phyloP scores from a whole-genome alignment of 345 rosid species.

The Diplotaxis tenuifolia region DNA sequence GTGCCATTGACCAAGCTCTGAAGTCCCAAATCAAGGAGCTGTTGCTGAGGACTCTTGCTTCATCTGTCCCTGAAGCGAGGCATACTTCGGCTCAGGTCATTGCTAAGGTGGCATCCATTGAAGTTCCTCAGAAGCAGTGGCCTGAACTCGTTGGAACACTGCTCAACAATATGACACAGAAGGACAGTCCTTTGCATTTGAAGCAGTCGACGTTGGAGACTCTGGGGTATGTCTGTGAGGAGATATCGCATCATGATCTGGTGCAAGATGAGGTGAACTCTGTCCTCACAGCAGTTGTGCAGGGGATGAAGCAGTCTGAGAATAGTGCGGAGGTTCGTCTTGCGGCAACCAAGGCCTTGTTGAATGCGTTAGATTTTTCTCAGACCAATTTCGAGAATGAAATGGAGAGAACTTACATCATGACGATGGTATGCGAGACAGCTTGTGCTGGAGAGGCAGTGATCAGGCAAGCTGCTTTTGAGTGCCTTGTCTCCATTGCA shows the following conservation, averaged over 20 bases:
- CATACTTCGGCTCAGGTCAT: constrained; percentile 91
- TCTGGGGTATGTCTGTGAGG: constrained; percentile 91
- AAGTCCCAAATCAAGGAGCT: constrained; percentile 81
- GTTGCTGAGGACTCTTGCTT: constrained; percentile 67
- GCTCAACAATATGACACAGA: constrained; percentile 76
- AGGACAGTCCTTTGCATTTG: constrained; percentile 49
- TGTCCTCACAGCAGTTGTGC: constrained; percentile 94
- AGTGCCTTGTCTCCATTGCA: constrained; percentile 94
- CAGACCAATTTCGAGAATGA: constrained; percentile 91
- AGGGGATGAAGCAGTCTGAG: constrained; percentile 87
- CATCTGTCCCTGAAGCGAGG: constrained; percentile 67
- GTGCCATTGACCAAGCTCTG: constrained; percentile 51
- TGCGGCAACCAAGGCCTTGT: constrained; percentile 78
- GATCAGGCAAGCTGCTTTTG: constrained; percentile 90
- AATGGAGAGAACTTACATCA: constrained; percentile 86
- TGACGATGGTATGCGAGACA: constrained; percentile 92
- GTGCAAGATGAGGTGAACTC: constrained; percentile 87
- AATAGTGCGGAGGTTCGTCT: constrained; percentile 73
- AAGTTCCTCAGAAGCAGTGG: constrained; percentile 92
- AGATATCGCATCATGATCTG: constrained; percentile 79
- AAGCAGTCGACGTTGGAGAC: constrained; percentile 93
- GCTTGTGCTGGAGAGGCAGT: constrained; percentile 74
- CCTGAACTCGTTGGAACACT: constrained; percentile 70
- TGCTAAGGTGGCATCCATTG: constrained; percentile 88
- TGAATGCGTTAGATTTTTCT: constrained; percentile 88